Base-by-base conservation (phyloP, 306 rosid species). In the Gynostemma pentaphyllum region DNA sequence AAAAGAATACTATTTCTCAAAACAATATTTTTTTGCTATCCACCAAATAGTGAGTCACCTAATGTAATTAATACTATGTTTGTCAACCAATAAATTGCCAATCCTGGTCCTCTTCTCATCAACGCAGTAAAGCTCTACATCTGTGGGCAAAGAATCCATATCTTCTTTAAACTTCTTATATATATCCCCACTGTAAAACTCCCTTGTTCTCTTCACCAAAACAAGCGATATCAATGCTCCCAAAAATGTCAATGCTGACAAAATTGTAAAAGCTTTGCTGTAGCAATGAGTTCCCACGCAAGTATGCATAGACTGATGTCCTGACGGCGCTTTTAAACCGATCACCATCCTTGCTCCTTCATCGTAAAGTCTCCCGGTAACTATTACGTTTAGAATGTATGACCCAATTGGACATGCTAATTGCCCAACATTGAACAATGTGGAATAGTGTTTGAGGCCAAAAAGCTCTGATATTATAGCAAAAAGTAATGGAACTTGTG, bases 101-200 rank as follows among this genome's bases (percentile, higher is more conserved):
- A 60, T 60, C 29, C 7, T 59, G 6, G 47, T 60, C 37, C 26
- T 64, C 44, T 64, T 64, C 30, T 28, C 32, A 9, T 64, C 40
- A 1, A 64, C 0, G 9, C 1, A 11, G 3, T 64, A 64, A 18
- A 64, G 32, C 45, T 64, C 57, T 7, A 64, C 4, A 30, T 64
- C 45, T 3, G 56, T 64, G 56, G 45, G 28, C 28, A 30, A 46
- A 1, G 42, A 2, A 5, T 27, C 56, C 69, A 64, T 42, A 7
- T 64, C 69, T 13, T 73, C 72, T 39, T 64, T 56, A 9, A 46
- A 75, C 24, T 41, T 75, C 75, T 69, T 64, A 12, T 75, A 75
- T 3, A 74, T 69, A 49, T 69, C 71, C 26, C 75, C 69, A 36
- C 75, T 64, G 6, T 37, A 37, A 44, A 41, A 62, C 40, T 62